phyloP scores from a whole-genome alignment of 164 flowering plant species.

The grape (Vitis vinifera) region DNA sequence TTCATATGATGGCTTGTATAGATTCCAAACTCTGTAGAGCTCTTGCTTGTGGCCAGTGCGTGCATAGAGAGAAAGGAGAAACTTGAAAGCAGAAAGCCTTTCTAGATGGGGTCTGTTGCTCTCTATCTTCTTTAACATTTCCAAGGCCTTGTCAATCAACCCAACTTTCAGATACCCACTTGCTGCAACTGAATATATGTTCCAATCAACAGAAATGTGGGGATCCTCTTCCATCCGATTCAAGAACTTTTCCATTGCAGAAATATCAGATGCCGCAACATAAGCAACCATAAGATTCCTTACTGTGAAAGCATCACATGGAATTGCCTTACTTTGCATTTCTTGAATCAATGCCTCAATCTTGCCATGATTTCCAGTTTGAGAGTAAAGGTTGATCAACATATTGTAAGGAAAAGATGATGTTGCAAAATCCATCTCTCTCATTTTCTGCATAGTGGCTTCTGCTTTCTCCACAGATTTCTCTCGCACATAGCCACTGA shows the following conservation, averaged over 20 bases:
- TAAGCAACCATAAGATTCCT: constrained; percentile 32
- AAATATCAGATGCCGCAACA: constrained; percentile 34
- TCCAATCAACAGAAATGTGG: constrained; percentile 25
- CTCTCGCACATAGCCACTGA: constrained; percentile 23
- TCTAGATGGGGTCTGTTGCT: background rate
- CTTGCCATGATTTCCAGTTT: constrained; percentile 34
- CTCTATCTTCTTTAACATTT: constrained; percentile 18
- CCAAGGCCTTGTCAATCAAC: constrained; percentile 23
- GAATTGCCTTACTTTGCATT: constrained; percentile 43
- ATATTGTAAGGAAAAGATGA: constrained; percentile 19
- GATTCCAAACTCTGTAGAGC: constrained; percentile 34
- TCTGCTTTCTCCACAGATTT: constrained; percentile 37
- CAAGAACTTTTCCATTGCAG: constrained; percentile 35
- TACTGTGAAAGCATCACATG: constrained; percentile 27
- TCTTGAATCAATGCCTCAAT: constrained; percentile 36
- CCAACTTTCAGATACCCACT: constrained; percentile 43
- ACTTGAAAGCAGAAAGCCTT: constrained; percentile 1
- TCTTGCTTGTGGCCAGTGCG: constrained; percentile 35
- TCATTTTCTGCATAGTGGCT: constrained; percentile 23
- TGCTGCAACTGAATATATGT: constrained; percentile 38
- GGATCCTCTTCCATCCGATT: constrained; percentile 34
- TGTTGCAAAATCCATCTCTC: constrained; percentile 9
- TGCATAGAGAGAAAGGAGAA: constrained; percentile 34
- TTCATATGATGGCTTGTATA: constrained; percentile 21
- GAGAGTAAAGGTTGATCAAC: constrained; percentile 31